These are phyloP conservation scores for Apiotrichum mycotoxinovorans DNA, from an alignment of 1,284 basidiomycete genomes.

Conservation along the genomic window DNA sequence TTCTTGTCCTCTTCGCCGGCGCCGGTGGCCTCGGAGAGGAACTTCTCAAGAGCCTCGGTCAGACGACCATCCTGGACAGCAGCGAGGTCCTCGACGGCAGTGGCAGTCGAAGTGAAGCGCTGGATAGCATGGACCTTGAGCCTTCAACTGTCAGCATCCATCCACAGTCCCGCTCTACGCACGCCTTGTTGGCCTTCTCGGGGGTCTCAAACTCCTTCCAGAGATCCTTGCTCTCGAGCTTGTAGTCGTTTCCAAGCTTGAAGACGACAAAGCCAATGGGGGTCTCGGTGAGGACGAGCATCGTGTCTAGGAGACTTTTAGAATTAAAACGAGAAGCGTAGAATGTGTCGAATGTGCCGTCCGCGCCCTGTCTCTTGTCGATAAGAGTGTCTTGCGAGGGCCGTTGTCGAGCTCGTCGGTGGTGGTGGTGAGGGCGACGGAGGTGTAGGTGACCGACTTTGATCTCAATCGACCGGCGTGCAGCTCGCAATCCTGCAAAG, in stretches of 20 bases:
- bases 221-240: constrained; percentile 78
- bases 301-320: constrained; percentile 14
- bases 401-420: background rate
- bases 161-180: constrained; percentile 45
- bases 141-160: constrained; percentile 51
- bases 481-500: too few species aligned
- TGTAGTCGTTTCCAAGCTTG: constrained; percentile 87
- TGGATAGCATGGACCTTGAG: constrained; percentile 93
- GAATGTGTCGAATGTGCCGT: background rate
- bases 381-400: background rate
- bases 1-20: constrained; percentile 49
- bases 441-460: constrained; percentile 5
- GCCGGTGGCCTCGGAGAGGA: constrained; percentile 81
- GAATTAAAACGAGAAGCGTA: background rate
- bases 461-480: too few species aligned
- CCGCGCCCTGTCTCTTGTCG: background rate
- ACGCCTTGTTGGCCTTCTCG: constrained; percentile 87
- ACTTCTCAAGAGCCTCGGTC: constrained; percentile 88
- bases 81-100: constrained; percentile 97
- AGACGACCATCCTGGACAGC: constrained; percentile 89
- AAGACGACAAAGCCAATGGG: constrained; percentile 84
- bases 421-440: background rate
- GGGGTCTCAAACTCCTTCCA: constrained; percentile 91
- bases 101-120: constrained; percentile 92
- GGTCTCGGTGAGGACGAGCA: constrained; percentile 54